Conservation (phyloP, 345 rosid species). For the Microthlaspi erraticum region DNA sequence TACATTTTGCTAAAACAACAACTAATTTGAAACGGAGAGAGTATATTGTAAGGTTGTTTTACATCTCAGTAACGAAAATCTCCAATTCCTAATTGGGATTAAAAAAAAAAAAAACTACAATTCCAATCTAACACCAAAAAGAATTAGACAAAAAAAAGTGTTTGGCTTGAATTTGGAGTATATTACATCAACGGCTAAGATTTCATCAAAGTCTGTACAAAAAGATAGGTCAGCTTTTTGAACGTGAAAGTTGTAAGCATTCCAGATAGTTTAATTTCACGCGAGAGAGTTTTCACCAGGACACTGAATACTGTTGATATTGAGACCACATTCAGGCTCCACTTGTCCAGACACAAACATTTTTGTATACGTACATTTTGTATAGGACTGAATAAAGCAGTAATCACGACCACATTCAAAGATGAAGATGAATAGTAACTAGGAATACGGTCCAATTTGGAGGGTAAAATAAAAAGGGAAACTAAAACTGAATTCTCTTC, state of each 20-base stretch:
- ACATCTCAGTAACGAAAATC: slow-evolving; percentile 13
- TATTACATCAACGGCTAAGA: slow-evolving; percentile 3
- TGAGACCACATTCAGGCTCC: slow-evolving; percentile 38
- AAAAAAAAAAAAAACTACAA: not conserved
- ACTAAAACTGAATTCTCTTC: slow-evolving; percentile 31
- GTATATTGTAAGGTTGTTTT: not conserved
- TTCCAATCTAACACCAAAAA: not conserved
- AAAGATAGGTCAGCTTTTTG: slow-evolving; percentile 32
- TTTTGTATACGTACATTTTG: slow-evolving; percentile 11
- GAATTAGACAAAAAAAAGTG: not conserved
- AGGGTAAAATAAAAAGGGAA: slow-evolving; percentile 8
- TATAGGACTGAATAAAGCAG: slow-evolving; percentile 3
- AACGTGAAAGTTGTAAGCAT: slow-evolving; percentile 30
- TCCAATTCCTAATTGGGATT: slow-evolving; percentile 10
- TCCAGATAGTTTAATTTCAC: not conserved
- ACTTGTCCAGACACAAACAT: slow-evolving; percentile 25
- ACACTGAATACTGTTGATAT: slow-evolving; percentile 36
- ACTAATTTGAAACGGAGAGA: too few species aligned
- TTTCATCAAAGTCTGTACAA: slow-evolving; percentile 14
- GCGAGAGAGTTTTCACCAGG: not conserved
- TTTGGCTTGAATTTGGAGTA: not conserved
- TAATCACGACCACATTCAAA: slow-evolving; percentile 38
- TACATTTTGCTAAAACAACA: too few species aligned
- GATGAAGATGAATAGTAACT: slow-evolving; percentile 9
- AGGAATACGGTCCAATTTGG: slow-evolving; percentile 13